A percentile compares a stretch with the other conserved stretches of the same genome.
Evolutionary conservation across 1,284 basidiomycete genomes (phyloP).

Genomic region (Vanrija humicola): DNA sequence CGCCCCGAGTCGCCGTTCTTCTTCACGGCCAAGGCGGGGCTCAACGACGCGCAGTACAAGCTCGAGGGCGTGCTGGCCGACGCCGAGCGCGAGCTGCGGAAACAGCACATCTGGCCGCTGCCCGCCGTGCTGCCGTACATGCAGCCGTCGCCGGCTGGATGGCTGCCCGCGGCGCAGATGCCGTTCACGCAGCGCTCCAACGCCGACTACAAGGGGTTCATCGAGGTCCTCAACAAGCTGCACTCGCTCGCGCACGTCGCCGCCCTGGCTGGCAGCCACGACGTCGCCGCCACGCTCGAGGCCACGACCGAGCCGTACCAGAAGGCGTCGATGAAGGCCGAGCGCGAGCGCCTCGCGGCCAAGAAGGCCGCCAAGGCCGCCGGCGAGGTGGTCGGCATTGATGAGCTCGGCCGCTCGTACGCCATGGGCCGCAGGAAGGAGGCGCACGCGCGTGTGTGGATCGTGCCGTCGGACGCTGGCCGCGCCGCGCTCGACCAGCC

Average conservation of each 20-base stretch:
- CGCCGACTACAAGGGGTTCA: constrained; percentile 66
- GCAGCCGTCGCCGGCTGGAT: constrained; percentile 57
- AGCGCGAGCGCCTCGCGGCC: constrained; percentile 52
- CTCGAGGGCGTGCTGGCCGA: constrained; percentile 65
- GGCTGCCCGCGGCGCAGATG: constrained; percentile 65
- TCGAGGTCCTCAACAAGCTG: constrained; percentile 65
- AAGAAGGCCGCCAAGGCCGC: constrained; percentile 4
- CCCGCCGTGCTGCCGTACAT: constrained; percentile 65
- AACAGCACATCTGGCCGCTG: constrained; percentile 68
- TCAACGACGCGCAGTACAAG: constrained; percentile 67
- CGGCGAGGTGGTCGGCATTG: constrained; percentile 54
- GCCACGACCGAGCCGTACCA: constrained; percentile 63
- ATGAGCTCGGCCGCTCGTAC: constrained; percentile 73
- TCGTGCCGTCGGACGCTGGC: constrained; percentile 64
- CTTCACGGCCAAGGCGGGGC: constrained; percentile 78
- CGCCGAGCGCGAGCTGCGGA: constrained; percentile 60
- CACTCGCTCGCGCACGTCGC: constrained; percentile 69
- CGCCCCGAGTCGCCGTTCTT: constrained; percentile 64
- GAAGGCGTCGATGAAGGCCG: constrained; percentile 10
- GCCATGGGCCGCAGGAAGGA: constrained; percentile 81
- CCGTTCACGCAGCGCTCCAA: constrained; percentile 65
- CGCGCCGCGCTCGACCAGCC: constrained; percentile 1
- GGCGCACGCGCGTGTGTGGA: constrained; percentile 84
- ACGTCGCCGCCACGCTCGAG: constrained; percentile 58
- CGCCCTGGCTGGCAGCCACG: constrained; percentile 59